Percentiles rank a stretch among this genome's conserved stretches.
phyloP scores from a whole-genome alignment of 2,329 filamentous ascomycete species.

The Aspergillus vadensis region DNA sequence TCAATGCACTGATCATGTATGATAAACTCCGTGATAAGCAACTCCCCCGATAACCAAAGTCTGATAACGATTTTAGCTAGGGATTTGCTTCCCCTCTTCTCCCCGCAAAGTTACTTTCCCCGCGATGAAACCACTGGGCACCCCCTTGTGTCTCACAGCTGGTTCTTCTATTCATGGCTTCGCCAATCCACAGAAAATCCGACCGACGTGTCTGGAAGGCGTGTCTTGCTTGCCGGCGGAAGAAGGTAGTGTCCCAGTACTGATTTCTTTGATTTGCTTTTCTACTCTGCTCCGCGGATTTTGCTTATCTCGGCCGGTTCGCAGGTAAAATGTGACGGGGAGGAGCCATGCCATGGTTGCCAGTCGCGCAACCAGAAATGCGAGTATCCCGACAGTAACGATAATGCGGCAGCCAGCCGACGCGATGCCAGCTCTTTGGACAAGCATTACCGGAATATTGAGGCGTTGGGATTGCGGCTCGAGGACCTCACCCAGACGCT shows the following conservation, averaged over 20 bases:
- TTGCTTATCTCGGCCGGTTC: background rate
- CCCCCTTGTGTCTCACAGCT: too few species aligned
- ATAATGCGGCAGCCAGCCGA: background rate
- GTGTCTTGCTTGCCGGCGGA: background rate
- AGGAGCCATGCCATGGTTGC: conserved; percentile 1
- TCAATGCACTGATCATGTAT: too few species aligned
- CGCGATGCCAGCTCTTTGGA: background rate
- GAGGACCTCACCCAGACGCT: background rate
- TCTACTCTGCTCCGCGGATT: too few species aligned
- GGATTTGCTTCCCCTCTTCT: too few species aligned
- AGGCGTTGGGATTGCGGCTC: background rate
- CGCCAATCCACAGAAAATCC: background rate
- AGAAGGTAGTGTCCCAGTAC: background rate
- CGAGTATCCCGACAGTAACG: background rate
- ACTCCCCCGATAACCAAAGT: too few species aligned
- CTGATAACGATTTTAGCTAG: too few species aligned
- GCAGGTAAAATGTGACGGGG: conserved; percentile 4
- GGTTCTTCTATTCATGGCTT: too few species aligned
- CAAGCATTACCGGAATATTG: background rate
- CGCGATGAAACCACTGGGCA: too few species aligned
- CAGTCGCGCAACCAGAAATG: conserved; percentile 1
- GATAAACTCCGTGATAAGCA: too few species aligned
- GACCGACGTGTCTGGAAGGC: background rate
- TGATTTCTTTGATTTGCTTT: too few species aligned
- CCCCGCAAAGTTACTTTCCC: too few species aligned